Evolutionary conservation across 148 eudicot genomes (phyloP), one percentile per base, ranked within the genome.

Genomic region (Cornus kousa): DNA sequence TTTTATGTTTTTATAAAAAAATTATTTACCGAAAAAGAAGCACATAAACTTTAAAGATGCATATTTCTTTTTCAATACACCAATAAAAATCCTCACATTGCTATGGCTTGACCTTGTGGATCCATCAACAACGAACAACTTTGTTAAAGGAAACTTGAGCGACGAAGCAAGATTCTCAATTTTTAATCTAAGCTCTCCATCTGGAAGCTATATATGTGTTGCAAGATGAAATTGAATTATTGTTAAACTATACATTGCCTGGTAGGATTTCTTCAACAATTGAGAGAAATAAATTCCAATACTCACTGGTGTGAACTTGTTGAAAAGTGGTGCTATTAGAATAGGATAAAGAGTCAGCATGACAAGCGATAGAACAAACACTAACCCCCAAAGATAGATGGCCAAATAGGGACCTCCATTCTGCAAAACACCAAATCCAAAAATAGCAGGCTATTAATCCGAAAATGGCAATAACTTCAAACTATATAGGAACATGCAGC

Each of bases 331-430:
- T 32, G 98, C 99, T 64, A 97, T 94, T 48, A 94, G 83, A 80
- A 91, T 77, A 50, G 99, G 99, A 79, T 92, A 97, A 40, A 97
- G 33, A 55, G 98, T 97, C 98, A 94, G 91, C 99, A 97, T 94
- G 78, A 97, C 96, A 74, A 97, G 87, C 66, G 98, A 88, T 23
- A 97, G 77, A 73, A 84, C 90, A 81, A 97, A 83, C 97, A 97
- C 92, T 79, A 97, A 94, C 50, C 89, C 98, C 99, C 99, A 94
- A 67, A 97, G 95, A 84, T 97, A 97, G 79, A 97, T 90, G 72
- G 98, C 99, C 86, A 94, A 84, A 87, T 94, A 97, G 2, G 99
- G 99, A 80, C 99, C 99, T 80, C 98, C 97, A 91, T 97, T 97
- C 99, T 97, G 93, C 86, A 92, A 35, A 35, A 35, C 37, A 35